phyloP scores from a whole-genome alignment of 305 asterid species.

The Nicotiana rustica region DNA sequence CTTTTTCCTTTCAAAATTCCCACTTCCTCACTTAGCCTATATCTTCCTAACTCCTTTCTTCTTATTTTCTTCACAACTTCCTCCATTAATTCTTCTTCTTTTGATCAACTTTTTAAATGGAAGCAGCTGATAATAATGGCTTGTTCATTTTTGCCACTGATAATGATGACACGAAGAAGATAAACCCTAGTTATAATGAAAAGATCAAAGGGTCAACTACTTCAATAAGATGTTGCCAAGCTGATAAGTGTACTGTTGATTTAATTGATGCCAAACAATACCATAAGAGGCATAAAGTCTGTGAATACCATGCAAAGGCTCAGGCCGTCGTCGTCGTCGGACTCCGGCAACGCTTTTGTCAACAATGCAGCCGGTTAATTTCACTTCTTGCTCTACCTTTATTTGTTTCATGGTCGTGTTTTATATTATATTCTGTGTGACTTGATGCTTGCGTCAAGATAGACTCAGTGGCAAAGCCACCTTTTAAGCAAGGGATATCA shows the following conservation, averaged over 20 bases:
- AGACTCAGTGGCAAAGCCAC: too few species aligned
- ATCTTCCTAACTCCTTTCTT: background rate
- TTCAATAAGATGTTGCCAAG: conserved; percentile 66
- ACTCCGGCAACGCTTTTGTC: conserved; percentile 77
- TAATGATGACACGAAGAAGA: background rate
- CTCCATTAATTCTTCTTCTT: background rate
- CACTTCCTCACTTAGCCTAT: background rate
- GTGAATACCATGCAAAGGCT: conserved; percentile 81
- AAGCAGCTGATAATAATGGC: background rate
- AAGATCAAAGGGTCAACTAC: conserved; percentile 9
- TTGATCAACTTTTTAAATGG: too few species aligned
- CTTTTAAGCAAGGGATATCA: too few species aligned
- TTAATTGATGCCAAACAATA: conserved; percentile 67
- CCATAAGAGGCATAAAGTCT: conserved; percentile 79
- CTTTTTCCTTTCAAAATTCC: background rate
- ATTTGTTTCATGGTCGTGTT: background rate
- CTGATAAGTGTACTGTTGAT: conserved; percentile 70
- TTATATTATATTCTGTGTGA: too few species aligned
- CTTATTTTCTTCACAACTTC: background rate
- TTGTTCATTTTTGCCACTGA: background rate
- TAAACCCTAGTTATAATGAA: background rate
- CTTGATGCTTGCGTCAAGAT: too few species aligned
- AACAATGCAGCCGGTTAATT: conserved; percentile 82
- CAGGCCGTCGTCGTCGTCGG: conserved; percentile 68
- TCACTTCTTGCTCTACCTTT: background rate